Base-by-base conservation (phyloP, 306 rosid genomes). In the Delonix regia region DNA sequence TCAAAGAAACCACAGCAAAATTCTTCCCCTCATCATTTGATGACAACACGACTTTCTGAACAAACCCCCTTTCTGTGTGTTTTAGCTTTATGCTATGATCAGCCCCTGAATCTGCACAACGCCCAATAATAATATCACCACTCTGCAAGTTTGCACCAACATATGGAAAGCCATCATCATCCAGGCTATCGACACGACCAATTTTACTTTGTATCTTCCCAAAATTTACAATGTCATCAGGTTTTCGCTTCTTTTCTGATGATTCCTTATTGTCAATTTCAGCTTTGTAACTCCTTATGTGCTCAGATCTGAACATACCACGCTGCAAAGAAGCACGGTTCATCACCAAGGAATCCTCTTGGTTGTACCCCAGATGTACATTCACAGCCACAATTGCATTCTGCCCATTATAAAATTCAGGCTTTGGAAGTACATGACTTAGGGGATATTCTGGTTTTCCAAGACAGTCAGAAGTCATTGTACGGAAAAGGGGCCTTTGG, bases 291-390 rank as follows among this genome's bases (percentile, higher is more conserved):
- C 98, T 91, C 83, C 99, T 84, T 12, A 86, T 74, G 61, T 96
- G 99, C 78, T 96, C 99, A 57, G 99, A 86, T 69, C 96, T 87
- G 71, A 96, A 96, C 98, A 96, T 88, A 63, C 99, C 99, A 36
- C 99, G 98, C 91, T 96, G 97, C 88, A 96, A 52, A 41, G 99
- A 96, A 49, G 99, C 93, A 21, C 87, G 89, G 66, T 96, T 96
- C 99, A 96, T 96, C 74, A 96, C 99, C 79, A 96, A 77, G 33
- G 97, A 93, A 83, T 96, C 99, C 75, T 96, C 99, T 86, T 96
- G 98, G 83, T 96, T 96, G 86, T 88, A 96, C 34, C 99, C 99
- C 6, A 89, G 61, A 81, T 96, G 99, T 36, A 96, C 99, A 75
- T 96, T 96, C 79, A 96, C 98, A 53, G 98, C 97, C 65, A 96